phyloP scores from a whole-genome alignment of 371 early-diverging fungal species.

The Syncephalastrum sp. region DNA sequence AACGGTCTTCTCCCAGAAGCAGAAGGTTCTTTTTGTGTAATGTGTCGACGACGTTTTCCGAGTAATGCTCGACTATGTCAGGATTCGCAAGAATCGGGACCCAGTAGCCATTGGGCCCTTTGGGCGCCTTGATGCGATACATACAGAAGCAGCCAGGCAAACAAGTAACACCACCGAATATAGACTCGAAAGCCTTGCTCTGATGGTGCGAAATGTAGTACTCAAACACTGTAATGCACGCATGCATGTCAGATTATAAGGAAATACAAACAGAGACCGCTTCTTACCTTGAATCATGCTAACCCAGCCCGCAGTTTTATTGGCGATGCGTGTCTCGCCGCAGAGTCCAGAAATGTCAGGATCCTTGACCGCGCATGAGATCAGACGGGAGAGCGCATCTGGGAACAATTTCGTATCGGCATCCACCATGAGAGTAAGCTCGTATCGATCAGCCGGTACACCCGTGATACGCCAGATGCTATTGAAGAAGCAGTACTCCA shows the following conservation, averaged over 20 bases:
- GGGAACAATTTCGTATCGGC: constrained; percentile 93
- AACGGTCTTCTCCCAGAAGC: constrained; percentile 95
- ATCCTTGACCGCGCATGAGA: constrained; percentile 71
- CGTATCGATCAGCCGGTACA: constrained; percentile 83
- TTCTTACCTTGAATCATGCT: constrained; percentile 80
- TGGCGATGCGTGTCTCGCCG: constrained; percentile 89
- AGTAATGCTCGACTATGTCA: constrained; percentile 86
- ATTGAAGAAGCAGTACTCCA: constrained; percentile 95
- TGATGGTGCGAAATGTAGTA: constrained; percentile 96
- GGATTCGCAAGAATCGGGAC: constrained; percentile 84
- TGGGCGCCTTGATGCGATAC: constrained; percentile 89
- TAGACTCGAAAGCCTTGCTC: constrained; percentile 91
- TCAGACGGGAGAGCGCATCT: constrained; percentile 75
- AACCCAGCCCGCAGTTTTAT: constrained; percentile 81
- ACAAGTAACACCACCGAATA: constrained; percentile 97
- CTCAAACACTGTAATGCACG: constrained; percentile 70
- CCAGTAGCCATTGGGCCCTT: constrained; percentile 70
- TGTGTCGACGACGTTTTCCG: constrained; percentile 87
- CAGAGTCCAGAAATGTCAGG: constrained; percentile 78
- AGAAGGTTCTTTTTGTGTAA: constrained; percentile 95
- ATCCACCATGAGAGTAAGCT: constrained; percentile 95
- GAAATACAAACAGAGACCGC: not conserved
- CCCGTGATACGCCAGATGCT: constrained; percentile 84
- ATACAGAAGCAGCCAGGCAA: constrained; percentile 97
- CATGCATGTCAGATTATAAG: not conserved